Base-by-base conservation (phyloP, 495 filamentous ascomycete species). In the Penicillium lividum region DNA sequence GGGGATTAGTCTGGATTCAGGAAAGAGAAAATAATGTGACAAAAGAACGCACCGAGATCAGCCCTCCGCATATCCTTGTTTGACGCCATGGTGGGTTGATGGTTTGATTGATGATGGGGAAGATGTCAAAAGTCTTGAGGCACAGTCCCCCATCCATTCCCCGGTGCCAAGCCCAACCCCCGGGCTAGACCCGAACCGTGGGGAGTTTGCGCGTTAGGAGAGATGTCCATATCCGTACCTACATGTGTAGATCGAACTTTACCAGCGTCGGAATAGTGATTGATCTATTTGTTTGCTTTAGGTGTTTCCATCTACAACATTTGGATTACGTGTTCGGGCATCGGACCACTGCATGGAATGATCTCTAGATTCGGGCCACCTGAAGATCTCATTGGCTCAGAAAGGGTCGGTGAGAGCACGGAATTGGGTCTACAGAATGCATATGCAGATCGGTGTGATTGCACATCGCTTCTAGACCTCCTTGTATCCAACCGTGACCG, bases 11-110 rank as follows among this genome's bases (percentile, higher is more conserved):
- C 10, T 44, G 25, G n/a, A 16, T 13, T 33, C 7, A n/a, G 13
- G 10, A 46, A 34, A 25, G 4, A n/a, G 13, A 5, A 46, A 34
- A 25, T 9, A 34, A 16, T 25, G 5, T 36, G 51, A 28, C 13
- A 7, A 36, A 29, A 11, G 3, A 16, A 73, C 81, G 66, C 80
- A 97, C 92, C 84, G 60, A 97, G 82, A 75, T 97, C 91, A 50
- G 81, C 77, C 66, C 91, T 82, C 34, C 92, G 86, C 89, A 93
- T 92, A 72, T 96, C 91, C 73, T 92, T 95, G 72, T 85, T 90
- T 36, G 83, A 82, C 28, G 89, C 76, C 88, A 92, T 92, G 36
- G 60, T 73, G 52, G 28, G 34, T 29, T 42, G 52, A 30, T 34
- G 31, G 55, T 11, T 46, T 51, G 54, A 13, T 54, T 48, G 46